Base-by-base conservation (phyloP, 257 asterid genomes). In the Plantago elongata region DNA sequence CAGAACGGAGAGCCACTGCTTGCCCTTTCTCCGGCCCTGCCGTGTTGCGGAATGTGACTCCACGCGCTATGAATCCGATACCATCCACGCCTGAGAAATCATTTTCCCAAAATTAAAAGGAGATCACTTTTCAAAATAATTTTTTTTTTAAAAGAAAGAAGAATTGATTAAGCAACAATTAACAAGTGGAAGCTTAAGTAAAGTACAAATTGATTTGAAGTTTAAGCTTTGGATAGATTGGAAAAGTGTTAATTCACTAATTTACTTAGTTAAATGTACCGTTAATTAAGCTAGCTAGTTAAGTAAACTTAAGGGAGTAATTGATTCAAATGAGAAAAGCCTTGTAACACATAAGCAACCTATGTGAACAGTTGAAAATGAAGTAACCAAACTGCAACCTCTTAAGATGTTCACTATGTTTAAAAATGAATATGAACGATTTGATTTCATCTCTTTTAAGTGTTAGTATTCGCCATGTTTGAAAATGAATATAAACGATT, bases 1-100 rank as follows among this genome's bases (percentile, higher is more conserved):
- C 95, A 9, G 94, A 84, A 9, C 98, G 94, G 15, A 88, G 83
- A 1, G 98, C 96, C 56, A 84, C 96, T 38, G 98, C 98, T 71
- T 91, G 98, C 0, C 91, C 95, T 0, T 55, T 69, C 22, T 65
- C 51, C 8, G 98, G 83, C 2, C 98, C 98, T 1, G 98, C 98
- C 0, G 85, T 77, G 83, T 91, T 91, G 13, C 84, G 83, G 72
- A 88, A 88, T 37, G 95, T 88, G 73, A 91, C 88, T 13, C 96
- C 96, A 3, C 95, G 84, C 7, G 94, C 96, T 10, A 91, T 79
- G 69, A 91, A 86, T 60, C 95, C 96, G 18, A 79, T 80, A 18
- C 98, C 98, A 46, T 88, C 96, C 0, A 88, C 68, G 7, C 96
- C 98, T 88, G 71, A 13, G 18, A 11, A 4, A 1, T 34, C 7